Evolutionary conservation across 805 yeast species (phyloP), one percentile per base, ranked within the genome.

Genomic region (Metschnikowia bowlesiae): DNA sequence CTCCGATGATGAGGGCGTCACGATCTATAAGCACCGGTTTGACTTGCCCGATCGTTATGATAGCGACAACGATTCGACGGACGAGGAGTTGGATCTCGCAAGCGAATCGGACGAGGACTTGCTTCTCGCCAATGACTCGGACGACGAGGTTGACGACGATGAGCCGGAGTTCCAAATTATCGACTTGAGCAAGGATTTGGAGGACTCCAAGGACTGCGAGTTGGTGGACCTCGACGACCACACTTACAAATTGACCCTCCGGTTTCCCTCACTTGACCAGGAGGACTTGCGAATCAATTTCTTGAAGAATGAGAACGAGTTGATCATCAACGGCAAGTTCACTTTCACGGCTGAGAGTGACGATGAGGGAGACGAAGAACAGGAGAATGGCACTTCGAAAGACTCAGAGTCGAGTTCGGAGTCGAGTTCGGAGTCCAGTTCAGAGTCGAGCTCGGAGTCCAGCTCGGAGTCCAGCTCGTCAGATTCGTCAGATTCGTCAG

Each of bases 161-260:
- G 32, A 30, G 32, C 32, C 32, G 10, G 32, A 30, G 35, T 32
- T 30, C 44, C 69, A 64, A 43, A 60, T 72, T 38, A 67, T 72
- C 54, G 78, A 73, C 56, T 68, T 73, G 59, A 60, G 72, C 41
- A 65, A 66, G 40, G 78, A 73, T 59, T 68, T 73, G 56, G 68
- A 66, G 53, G 64, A 70, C 60, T 67, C 74, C 38, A 73, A 73
- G 53, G 78, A 73, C 60, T 73, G 74, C 56, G 77, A 73, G 60
- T 65, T 73, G 51, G 59, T 63, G 29, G 68, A 72, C 56, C 55
- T 69, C 22, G 70, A 71, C 48, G 74, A 70, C 36, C 62, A 68
- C 50, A 65, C 67, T 13, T 73, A 71, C 60, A 70, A 71, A 55
- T 66, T 73, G 58, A 65, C 62, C 50, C 61, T 73, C 53, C 67